Base-by-base conservation (phyloP, 768 basidiomycete species). In the Boletus vinaceobasis region DNA sequence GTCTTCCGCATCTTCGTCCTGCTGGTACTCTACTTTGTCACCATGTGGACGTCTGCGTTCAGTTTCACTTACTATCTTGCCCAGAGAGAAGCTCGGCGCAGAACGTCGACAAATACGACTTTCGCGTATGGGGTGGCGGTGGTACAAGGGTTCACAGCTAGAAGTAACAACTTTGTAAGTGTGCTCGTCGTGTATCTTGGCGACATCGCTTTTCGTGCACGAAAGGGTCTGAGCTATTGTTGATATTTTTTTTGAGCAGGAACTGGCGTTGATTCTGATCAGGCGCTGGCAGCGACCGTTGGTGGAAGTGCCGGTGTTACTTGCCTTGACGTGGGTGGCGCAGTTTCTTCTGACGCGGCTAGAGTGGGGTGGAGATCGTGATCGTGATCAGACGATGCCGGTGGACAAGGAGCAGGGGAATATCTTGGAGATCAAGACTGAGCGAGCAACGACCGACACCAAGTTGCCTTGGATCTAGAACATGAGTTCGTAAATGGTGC, bases 1-100 rank as follows among this genome's bases (percentile, higher is more conserved):
- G 88, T 90, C 3, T 92, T 93, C 71, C 81, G 90, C 17, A 83
- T 89, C 1, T 84, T 88, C 62, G 89, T 92, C 7, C 91, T 92
- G 2, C 79, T 90, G 74, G 73, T 89, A 23, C 73, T 88, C 33
- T 93, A 93, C 72, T 93, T 93, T 66, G 52, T 79, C 42, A 68
- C 91, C 69, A 87, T 92, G 82, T 93, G 88, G 87, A 74, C 75
- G 4, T 70, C 75, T 0, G 79, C 84, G 0, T 90, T 90, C 59
- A 69, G 67, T 29, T 60, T 81, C n/a, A 71, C 87, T 17, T 85
- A 75, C 63, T 76, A 71, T 56, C 72, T 85, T 15, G 67, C 74
- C 11, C 63, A 76, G 40, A 65, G 69, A 38, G 71, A 76, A 51
- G 57, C 59, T 6, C 48, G 53, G 7, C 38, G 33, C 49, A 33